phyloP scores from a whole-genome alignment of 2,329 filamentous ascomycete species.

The Trichoderma afroharzianum region DNA sequence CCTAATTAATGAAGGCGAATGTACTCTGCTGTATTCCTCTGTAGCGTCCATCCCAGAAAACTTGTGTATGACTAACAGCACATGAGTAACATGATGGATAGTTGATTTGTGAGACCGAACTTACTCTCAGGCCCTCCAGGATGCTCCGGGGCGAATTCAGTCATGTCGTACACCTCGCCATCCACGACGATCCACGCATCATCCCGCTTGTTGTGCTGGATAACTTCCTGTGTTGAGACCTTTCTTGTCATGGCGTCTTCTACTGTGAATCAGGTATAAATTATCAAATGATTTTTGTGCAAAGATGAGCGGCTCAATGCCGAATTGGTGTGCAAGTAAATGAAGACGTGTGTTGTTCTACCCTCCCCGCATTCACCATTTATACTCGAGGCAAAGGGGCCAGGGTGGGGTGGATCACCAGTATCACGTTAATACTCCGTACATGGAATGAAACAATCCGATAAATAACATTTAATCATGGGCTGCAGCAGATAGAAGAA shows the following conservation, averaged over 20 bases:
- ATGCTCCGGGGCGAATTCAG: slow-evolving; percentile 6
- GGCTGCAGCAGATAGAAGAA: neutral
- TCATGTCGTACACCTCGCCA: slow-evolving; percentile 9
- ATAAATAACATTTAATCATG: neutral
- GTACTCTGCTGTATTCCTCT: slow-evolving; percentile 3
- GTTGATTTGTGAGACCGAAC: neutral
- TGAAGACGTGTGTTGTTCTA: neutral
- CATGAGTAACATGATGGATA: neutral
- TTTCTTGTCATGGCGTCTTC: neutral
- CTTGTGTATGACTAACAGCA: neutral
- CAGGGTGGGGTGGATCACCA: neutral
- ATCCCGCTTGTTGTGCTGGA: neutral
- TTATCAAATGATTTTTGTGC: neutral
- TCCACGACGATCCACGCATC: slow-evolving; percentile 9
- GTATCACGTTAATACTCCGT: neutral
- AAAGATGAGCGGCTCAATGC: neutral
- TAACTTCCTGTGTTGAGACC: neutral
- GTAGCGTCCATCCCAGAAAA: slow-evolving; percentile 5
- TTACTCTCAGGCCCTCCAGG: slow-evolving; percentile 5
- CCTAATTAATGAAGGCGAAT: slow-evolving; percentile 7
- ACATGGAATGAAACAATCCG: neutral
- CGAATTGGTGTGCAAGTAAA: neutral
- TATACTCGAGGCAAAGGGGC: neutral
- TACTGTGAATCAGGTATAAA: neutral
- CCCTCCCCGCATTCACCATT: neutral